These are phyloP conservation scores for Avicennia marina DNA, from an alignment of 257 asterid genomes.

Conservation along the genomic window DNA sequence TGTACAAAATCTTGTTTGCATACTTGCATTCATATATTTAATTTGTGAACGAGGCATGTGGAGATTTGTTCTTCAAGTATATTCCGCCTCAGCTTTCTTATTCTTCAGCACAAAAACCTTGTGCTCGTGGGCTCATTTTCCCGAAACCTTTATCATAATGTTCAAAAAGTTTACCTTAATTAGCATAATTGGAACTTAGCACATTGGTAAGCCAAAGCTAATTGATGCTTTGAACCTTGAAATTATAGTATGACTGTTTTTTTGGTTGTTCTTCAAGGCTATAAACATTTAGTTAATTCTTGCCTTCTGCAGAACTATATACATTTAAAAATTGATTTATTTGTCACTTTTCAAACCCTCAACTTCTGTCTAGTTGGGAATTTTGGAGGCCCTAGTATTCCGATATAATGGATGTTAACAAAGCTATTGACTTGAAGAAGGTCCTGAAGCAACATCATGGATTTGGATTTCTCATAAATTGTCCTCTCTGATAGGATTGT, in stretches of 20 bases:
- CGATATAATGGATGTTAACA: neutral
- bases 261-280: neutral
- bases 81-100: neutral
- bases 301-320: neutral
- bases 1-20: slow-evolving; percentile 23
- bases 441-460: neutral
- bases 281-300: neutral
- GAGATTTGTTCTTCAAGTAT: too few relatives aligned
- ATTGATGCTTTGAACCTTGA: too few relatives aligned
- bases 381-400: neutral
- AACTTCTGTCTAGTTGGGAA: neutral
- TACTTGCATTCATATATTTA: neutral
- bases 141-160: too few relatives aligned
- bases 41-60: neutral
- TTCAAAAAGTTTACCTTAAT: neutral
- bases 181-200: too few relatives aligned
- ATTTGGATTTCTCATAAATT: neutral
- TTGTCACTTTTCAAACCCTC: neutral
- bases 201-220: too few relatives aligned
- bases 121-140: neutral
- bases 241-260: neutral
- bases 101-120: neutral
- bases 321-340: neutral
- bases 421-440: neutral
- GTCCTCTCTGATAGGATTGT: neutral